Evolutionary conservation across 2,329 filamentous ascomycete species (phyloP).

Genomic region (Nigrospora oryzae): DNA sequence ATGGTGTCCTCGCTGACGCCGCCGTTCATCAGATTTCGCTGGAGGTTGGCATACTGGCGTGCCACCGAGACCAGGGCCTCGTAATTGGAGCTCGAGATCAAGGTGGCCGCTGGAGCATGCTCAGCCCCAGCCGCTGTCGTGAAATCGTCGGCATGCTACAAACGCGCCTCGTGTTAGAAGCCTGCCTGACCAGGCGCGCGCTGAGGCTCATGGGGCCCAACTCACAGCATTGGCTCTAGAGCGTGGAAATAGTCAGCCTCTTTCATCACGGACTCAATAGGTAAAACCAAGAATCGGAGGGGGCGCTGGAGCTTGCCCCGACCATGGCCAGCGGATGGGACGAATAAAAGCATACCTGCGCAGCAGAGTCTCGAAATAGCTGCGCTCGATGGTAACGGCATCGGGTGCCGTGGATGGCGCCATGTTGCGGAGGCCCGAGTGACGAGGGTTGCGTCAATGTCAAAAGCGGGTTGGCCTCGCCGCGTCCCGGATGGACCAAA

Average conservation of each 20-base stretch:
- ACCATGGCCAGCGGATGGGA: neutral
- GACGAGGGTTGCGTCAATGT: no score
- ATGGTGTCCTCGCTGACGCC: slow-evolving; percentile 39
- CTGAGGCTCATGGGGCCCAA: slow-evolving; percentile 1
- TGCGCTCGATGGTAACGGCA: slow-evolving; percentile 49
- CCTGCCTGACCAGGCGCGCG: slow-evolving; percentile 5
- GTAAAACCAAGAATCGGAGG: neutral
- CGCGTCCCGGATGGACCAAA: no score
- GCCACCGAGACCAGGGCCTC: slow-evolving; percentile 43
- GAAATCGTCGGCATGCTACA: slow-evolving; percentile 9
- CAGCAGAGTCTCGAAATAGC: slow-evolving; percentile 53
- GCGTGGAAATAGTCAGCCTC: slow-evolving; percentile 8
- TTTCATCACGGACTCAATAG: neutral
- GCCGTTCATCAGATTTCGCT: slow-evolving; percentile 38
- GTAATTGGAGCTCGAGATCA: slow-evolving; percentile 51
- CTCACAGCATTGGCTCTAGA: slow-evolving; percentile 20
- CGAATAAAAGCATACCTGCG: slow-evolving; percentile 40
- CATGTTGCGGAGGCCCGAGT: slow-evolving; percentile 10
- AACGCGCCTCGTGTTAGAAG: neutral
- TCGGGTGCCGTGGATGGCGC: slow-evolving; percentile 7
- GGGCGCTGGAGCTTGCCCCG: neutral
- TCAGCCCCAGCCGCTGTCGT: slow-evolving; percentile 8
- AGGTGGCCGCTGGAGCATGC: slow-evolving; percentile 36
- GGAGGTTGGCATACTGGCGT: slow-evolving; percentile 43
- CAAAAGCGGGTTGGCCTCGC: no score